Percentiles rank a stretch among this genome's conserved stretches.
These are phyloP conservation scores for Trametes sanguinea DNA, from an alignment of 768 basidiomycete genomes.

Conservation along the genomic window DNA sequence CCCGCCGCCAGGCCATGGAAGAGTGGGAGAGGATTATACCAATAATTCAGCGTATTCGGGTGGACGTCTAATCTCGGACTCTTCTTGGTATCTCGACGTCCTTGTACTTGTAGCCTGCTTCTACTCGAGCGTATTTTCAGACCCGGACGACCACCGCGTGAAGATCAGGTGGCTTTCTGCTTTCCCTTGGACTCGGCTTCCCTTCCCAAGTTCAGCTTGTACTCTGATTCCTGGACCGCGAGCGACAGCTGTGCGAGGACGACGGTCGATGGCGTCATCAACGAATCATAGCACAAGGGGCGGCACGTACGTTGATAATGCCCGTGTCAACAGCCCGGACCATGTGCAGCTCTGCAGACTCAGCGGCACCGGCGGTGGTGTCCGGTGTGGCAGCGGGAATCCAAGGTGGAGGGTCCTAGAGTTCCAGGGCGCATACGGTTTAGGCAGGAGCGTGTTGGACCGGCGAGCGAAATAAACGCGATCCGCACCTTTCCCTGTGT, in stretches of 20 bases:
- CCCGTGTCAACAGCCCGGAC: conserved; percentile 83
- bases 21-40: conserved; percentile 97
- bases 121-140: conserved; percentile 5
- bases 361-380: conserved; percentile 66
- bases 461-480: not conserved
- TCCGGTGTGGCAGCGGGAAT: conserved; percentile 70
- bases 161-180: conserved; percentile 12
- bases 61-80: conserved; percentile 65
- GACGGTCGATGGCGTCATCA: not conserved
- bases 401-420: conserved; percentile 74
- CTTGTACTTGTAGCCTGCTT: conserved; percentile 19
- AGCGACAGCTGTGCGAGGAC: conserved; percentile 57
- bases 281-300: not conserved
- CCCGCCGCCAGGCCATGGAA: conserved; percentile 75
- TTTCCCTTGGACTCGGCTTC: conserved; percentile 25
- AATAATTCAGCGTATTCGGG: conserved; percentile 89
- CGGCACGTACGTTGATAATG: conserved; percentile 64
- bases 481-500: conserved; percentile 46
- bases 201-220: conserved; percentile 48
- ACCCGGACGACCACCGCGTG: not conserved
- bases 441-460: not conserved
- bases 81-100: conserved; percentile 16
- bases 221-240: conserved; percentile 77
- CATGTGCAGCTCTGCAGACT: conserved; percentile 70
- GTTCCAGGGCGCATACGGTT: not conserved